Conservation (phyloP, 2,329 filamentous ascomycete genomes). For the Pseudogymnoascus sp. region DNA sequence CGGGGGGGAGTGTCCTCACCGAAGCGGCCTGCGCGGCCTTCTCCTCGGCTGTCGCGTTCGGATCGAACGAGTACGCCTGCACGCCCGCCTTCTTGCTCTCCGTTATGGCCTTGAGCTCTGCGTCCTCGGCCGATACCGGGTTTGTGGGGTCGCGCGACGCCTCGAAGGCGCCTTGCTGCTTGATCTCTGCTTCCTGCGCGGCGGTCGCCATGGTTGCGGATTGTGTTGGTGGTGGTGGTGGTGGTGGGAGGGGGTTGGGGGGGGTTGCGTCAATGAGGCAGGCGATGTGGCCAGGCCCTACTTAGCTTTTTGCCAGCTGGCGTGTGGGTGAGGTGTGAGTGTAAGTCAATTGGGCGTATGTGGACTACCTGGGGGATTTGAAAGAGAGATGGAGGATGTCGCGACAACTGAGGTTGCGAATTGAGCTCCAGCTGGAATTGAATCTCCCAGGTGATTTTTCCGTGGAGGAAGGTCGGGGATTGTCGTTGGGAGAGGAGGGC, state of each 20-base stretch:
- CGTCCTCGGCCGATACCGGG: constrained; percentile 58
- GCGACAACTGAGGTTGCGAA: neutral
- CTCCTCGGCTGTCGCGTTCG: constrained; percentile 71
- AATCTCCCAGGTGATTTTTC: neutral
- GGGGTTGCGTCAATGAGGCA: neutral
- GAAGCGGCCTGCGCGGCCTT: constrained; percentile 73
- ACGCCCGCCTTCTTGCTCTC: constrained; percentile 73
- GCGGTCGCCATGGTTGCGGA: constrained; percentile 15
- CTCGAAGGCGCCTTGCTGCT: constrained; percentile 71
- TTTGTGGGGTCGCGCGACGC: constrained; percentile 65
- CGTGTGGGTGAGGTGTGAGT: neutral
- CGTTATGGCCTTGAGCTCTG: constrained; percentile 64
- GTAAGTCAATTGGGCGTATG: neutral
- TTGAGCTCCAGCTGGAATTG: neutral
- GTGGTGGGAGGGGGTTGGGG: neutral
- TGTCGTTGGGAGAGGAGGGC: neutral
- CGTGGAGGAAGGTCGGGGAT: neutral
- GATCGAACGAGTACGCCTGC: constrained; percentile 77
- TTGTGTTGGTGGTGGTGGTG: neutral
- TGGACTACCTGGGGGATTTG: neutral
- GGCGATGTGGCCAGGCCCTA: neutral
- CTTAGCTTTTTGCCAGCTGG: neutral
- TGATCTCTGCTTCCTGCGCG: constrained; percentile 52
- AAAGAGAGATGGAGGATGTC: neutral
- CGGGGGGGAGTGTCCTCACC: constrained; percentile 43